Evolutionary conservation across 2,329 filamentous ascomycete species (phyloP).

Genomic region (Camptophora hylomeconis): DNA sequence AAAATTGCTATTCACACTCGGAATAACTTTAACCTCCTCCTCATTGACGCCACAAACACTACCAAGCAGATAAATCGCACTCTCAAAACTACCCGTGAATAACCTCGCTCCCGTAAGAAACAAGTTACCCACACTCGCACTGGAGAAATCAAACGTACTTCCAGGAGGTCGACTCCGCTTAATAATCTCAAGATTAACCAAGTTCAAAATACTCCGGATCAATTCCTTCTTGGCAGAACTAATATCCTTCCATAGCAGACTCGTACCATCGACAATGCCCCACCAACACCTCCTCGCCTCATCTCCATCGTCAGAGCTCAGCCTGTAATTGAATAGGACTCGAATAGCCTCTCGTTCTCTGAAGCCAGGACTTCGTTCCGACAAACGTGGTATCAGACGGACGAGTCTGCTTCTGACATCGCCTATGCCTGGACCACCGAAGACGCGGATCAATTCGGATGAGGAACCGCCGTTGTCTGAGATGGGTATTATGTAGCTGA

Average conservation of each 20-base stretch:
- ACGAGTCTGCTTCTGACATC: conserved; percentile 74
- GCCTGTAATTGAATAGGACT: conserved; percentile 73
- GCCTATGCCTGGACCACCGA: conserved; percentile 79
- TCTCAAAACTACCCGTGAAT: conserved; percentile 86
- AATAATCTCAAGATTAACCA: conserved; percentile 63
- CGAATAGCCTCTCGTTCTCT: conserved; percentile 64
- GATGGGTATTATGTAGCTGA: conserved; percentile 86
- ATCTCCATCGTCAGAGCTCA: conserved; percentile 45
- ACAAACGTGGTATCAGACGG: conserved; percentile 78
- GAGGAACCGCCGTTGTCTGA: conserved; percentile 93
- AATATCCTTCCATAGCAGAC: conserved; percentile 59
- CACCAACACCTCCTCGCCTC: conserved; percentile 70
- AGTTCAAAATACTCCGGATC: conserved; percentile 63
- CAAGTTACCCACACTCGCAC: conserved; percentile 64
- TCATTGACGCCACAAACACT: conserved; percentile 75
- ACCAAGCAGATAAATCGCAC: conserved; percentile 77
- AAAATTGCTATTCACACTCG: conserved; percentile 89
- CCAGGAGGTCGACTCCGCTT: conserved; percentile 58
- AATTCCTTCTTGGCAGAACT: conserved; percentile 62
- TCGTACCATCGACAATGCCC: conserved; percentile 72
- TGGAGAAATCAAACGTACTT: conserved; percentile 64
- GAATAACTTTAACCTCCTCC: conserved; percentile 60
- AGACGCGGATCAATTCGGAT: conserved; percentile 84
- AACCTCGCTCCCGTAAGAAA: conserved; percentile 75
- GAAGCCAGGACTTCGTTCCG: conserved; percentile 41